Evolutionary conservation across 2,329 filamentous ascomycete species (phyloP).

Genomic region (Juglanconis juglandina): DNA sequence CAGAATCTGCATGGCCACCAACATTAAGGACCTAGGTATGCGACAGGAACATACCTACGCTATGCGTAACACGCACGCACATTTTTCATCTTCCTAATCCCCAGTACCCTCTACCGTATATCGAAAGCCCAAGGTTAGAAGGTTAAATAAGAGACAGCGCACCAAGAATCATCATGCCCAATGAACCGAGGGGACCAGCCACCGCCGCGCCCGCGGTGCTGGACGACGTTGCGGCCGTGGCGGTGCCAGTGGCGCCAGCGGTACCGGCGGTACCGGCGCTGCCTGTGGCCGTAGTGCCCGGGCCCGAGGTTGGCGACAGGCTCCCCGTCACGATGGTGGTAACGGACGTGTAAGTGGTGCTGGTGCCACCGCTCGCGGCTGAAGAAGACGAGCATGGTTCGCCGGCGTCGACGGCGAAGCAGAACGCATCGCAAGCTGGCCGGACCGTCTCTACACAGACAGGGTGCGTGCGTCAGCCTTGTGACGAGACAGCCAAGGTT

Average conservation of each 20-base stretch:
- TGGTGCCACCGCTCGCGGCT: background rate
- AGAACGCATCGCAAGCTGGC: constrained; percentile 4
- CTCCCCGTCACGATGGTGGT: background rate
- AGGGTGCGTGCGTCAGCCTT: background rate
- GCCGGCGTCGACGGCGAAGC: constrained; percentile 10
- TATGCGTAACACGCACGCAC: background rate
- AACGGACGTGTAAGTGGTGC: background rate
- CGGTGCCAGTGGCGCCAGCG: background rate
- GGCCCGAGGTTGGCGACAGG: background rate
- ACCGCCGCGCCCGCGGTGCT: constrained; percentile 1
- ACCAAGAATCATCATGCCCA: constrained; percentile 6
- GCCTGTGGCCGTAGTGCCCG: background rate
- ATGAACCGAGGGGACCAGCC: background rate
- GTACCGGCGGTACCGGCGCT: background rate
- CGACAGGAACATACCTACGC: too few relatives aligned
- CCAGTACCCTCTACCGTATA: background rate
- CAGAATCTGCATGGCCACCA: too few relatives aligned
- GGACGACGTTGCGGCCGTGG: constrained; percentile 1
- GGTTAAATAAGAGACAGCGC: background rate
- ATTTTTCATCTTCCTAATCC: background rate
- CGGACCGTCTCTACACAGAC: constrained; percentile 3
- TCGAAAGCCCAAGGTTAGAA: background rate
- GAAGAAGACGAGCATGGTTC: constrained; percentile 4
- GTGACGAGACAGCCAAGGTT: too few relatives aligned
- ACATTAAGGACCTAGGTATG: too few relatives aligned